Percentiles rank a stretch among this genome's conserved stretches.
Evolutionary conservation across 805 yeast genomes (phyloP).

Genomic region (Candida yuanshanica): DNA sequence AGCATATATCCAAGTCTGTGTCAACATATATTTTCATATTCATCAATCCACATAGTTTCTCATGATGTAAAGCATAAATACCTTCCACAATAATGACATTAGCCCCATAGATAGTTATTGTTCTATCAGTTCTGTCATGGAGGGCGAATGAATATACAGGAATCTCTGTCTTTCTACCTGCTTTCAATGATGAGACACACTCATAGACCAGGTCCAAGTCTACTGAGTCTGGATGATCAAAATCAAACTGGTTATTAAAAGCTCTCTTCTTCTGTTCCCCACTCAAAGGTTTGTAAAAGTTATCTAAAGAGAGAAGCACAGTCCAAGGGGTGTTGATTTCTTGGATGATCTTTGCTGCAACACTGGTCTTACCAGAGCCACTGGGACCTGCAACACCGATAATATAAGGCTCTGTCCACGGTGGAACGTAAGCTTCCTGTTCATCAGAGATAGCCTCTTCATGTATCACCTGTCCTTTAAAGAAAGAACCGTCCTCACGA

Average conservation of each 20-base stretch:
- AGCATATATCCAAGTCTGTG: constrained; percentile 88
- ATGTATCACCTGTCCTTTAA: constrained; percentile 6
- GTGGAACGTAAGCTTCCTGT: constrained; percentile 49
- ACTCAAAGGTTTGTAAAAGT: constrained; percentile 76
- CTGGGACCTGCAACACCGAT: constrained; percentile 85
- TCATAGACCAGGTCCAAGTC: constrained; percentile 70
- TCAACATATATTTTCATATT: constrained; percentile 88
- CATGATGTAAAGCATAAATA: constrained; percentile 72
- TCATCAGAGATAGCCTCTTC: neutral
- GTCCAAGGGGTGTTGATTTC: constrained; percentile 91
- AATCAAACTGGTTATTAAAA: constrained; percentile 67
- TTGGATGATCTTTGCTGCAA: constrained; percentile 76
- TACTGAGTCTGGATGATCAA: constrained; percentile 81
- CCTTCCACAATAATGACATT: constrained; percentile 93
- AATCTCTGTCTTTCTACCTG: constrained; percentile 62
- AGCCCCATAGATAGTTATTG: constrained; percentile 84
- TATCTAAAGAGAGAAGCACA: constrained; percentile 81
- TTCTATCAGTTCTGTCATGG: constrained; percentile 55
- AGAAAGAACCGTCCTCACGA: constrained; percentile 10
- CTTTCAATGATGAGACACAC: constrained; percentile 59
- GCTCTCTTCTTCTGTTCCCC: constrained; percentile 59
- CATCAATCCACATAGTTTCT: constrained; percentile 64
- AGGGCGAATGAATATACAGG: constrained; percentile 64
- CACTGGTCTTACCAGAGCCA: constrained; percentile 93
- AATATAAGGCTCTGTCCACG: constrained; percentile 84